Conservation (phyloP, 164 flowering plant genomes). For the Chimonanthus salicifolius region DNA sequence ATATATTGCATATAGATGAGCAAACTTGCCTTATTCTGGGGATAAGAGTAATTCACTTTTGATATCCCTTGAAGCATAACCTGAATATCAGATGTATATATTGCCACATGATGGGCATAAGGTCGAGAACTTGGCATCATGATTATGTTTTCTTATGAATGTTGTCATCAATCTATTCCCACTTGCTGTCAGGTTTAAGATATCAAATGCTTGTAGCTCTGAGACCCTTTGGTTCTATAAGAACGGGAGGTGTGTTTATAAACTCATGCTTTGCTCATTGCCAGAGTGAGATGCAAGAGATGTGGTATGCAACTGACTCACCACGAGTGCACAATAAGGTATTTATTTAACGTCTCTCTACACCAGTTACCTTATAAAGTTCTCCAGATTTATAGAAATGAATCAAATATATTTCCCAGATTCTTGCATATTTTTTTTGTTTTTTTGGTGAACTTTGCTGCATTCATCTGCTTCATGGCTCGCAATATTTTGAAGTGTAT, state of each 20-base stretch:
- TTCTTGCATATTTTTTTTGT: too few relatives aligned
- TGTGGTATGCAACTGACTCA: slow-evolving; percentile 73
- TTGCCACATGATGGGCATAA: too few relatives aligned
- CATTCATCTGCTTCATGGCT: too few relatives aligned
- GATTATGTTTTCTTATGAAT: background rate
- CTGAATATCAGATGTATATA: too few relatives aligned
- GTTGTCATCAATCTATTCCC: background rate
- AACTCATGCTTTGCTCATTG: slow-evolving; percentile 97
- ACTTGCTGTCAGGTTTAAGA: slow-evolving; percentile 47
- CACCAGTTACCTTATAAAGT: background rate
- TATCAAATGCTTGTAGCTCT: slow-evolving; percentile 62
- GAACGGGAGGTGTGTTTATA: slow-evolving; percentile 63
- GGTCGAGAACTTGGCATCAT: background rate
- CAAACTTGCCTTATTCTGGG: too few relatives aligned
- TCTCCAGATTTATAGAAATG: background rate
- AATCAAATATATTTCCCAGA: too few relatives aligned
- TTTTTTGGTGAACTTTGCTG: too few relatives aligned
- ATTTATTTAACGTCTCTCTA: background rate
- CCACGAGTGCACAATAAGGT: slow-evolving; percentile 84
- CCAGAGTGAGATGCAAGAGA: slow-evolving; percentile 86
- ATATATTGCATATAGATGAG: too few relatives aligned
- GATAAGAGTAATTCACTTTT: too few relatives aligned
- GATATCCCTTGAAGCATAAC: too few relatives aligned
- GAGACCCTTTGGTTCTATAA: slow-evolving; percentile 31
- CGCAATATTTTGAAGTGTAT: too few relatives aligned